Percentiles rank a stretch among this genome's conserved stretches.
phyloP scores from a whole-genome alignment of 352 stramenopile genomes.

The Phytophthora meadii region DNA sequence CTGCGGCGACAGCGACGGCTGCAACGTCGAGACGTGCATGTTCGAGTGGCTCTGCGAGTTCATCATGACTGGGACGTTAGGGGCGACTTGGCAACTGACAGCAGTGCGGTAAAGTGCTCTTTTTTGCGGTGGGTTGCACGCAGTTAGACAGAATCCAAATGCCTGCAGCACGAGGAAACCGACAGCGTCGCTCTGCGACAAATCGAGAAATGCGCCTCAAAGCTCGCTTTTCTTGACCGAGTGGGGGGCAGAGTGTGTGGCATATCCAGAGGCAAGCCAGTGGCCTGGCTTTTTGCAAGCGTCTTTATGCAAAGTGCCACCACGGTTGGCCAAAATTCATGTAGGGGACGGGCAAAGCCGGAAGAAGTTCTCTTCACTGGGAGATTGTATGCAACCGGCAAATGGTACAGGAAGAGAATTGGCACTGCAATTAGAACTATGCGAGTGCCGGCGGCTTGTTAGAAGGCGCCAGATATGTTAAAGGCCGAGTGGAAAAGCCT shows the following conservation, averaged over 20 bases:
- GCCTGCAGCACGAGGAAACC: slow-evolving; percentile 18
- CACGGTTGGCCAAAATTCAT: slow-evolving; percentile 19
- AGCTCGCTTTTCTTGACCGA: slow-evolving; percentile 15
- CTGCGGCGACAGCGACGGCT: slow-evolving; percentile 51
- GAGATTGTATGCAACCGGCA: neutral
- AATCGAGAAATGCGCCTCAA: slow-evolving; percentile 25
- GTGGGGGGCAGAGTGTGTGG: neutral
- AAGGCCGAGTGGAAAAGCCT: neutral
- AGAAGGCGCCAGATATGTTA: no score
- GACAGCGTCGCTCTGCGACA: slow-evolving; percentile 15
- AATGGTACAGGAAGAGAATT: neutral
- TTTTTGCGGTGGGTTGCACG: neutral
- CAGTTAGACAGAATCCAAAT: slow-evolving; percentile 12
- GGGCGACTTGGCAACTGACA: slow-evolving; percentile 15
- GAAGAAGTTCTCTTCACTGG: slow-evolving; percentile 13
- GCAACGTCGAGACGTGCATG: slow-evolving; percentile 46
- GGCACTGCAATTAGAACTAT: neutral
- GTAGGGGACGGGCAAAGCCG: slow-evolving; percentile 1
- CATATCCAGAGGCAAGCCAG: neutral
- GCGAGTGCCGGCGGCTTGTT: no score
- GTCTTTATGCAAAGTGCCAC: slow-evolving; percentile 22
- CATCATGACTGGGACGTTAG: slow-evolving; percentile 17
- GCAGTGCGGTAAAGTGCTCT: neutral
- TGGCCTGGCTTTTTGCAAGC: slow-evolving; percentile 13
- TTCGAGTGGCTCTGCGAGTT: slow-evolving; percentile 38